phyloP scores from a whole-genome alignment of 352 stramenopile genomes.

The Saprolegnia diclina region DNA sequence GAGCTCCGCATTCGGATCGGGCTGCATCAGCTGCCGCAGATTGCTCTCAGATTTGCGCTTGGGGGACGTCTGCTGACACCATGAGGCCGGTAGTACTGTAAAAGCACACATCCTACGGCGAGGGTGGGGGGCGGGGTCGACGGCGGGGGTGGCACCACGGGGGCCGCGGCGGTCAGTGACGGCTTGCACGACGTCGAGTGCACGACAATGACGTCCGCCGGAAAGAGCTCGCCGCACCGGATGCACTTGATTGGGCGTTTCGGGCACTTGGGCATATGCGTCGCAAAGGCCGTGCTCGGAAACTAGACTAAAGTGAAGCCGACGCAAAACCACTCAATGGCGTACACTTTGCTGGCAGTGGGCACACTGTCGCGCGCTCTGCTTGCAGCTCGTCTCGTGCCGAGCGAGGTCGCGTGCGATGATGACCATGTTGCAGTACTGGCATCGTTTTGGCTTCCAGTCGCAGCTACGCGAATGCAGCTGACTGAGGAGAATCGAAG shows the following conservation, averaged over 20 bases:
- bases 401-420: conserved; percentile 54
- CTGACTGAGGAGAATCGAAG: background rate
- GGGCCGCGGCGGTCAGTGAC: background rate
- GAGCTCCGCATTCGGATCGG: conserved; percentile 46
- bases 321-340: background rate
- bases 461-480: conserved; percentile 41
- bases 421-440: conserved; percentile 81
- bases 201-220: conserved; percentile 60
- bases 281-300: conserved; percentile 38
- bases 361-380: conserved; percentile 48
- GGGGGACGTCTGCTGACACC: background rate
- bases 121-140: conserved; percentile 11
- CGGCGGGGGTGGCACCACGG: conserved; percentile 3
- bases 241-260: conserved; percentile 81
- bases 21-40: background rate
- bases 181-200: conserved; percentile 69
- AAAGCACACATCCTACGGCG: background rate
- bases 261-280: conserved; percentile 51
- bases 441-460: conserved; percentile 69
- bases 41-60: conserved; percentile 19
- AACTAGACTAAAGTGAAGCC: conserved; percentile 35
- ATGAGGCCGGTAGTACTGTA: background rate
- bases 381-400: conserved; percentile 67
- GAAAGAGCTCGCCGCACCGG: conserved; percentile 70
- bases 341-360: conserved; percentile 63